Evolutionary conservation across 148 eudicot genomes (phyloP).

Genomic region (Tetragonia tetragonoides): DNA sequence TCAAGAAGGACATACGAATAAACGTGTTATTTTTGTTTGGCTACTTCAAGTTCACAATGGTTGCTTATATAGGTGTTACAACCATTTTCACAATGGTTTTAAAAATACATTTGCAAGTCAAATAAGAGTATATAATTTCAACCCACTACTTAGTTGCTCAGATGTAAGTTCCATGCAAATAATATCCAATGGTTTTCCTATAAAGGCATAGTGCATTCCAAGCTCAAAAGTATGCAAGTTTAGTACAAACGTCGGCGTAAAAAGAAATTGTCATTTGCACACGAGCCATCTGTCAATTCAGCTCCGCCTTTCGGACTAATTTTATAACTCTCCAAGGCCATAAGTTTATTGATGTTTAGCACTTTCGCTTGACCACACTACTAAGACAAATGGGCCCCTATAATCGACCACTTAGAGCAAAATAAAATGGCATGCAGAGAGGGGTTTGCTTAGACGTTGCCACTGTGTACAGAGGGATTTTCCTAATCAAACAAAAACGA

Average conservation of each 20-base stretch:
- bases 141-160: neutral
- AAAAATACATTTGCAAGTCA: constrained; percentile 1
- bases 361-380: constrained; percentile 15
- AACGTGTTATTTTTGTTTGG: neutral
- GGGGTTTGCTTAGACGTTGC: no score
- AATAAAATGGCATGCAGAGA: no score
- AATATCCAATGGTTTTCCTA: constrained; percentile 16
- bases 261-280: constrained; percentile 6
- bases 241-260: constrained; percentile 17
- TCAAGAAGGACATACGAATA: neutral
- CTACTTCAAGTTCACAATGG: neutral
- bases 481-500: neutral
- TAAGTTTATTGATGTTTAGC: neutral
- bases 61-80: constrained; percentile 9
- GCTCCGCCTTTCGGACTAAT: no score
- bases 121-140: constrained; percentile 5
- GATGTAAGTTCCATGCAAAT: neutral
- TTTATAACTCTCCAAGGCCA: no score
- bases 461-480: neutral
- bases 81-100: neutral
- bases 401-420: constrained; percentile 6
- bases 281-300: no score
- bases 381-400: constrained; percentile 5
- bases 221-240: constrained; percentile 1
- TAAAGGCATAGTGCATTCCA: constrained; percentile 17